phyloP scores from a whole-genome alignment of 2,329 filamentous ascomycete species.

The Chaetothyriales sp. region DNA sequence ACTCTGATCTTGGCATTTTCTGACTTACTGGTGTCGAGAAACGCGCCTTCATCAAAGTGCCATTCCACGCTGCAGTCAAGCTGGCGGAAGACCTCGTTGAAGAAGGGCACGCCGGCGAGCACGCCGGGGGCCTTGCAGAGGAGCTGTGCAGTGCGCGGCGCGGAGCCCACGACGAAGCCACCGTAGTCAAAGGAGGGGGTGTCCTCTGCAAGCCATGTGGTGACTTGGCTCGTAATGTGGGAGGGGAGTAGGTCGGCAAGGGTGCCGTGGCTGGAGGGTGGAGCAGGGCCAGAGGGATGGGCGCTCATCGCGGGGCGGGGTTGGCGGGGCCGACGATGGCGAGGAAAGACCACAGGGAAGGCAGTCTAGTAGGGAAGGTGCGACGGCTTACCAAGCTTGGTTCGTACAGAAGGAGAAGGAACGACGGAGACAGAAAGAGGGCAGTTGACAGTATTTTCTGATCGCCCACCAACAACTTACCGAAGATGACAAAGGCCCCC shows the following conservation, averaged over 20 bases:
- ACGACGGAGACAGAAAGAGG: too few relatives aligned
- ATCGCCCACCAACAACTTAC: too few relatives aligned
- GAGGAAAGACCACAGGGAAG: too few relatives aligned
- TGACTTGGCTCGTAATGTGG: slow-evolving; percentile 18
- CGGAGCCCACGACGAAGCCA: slow-evolving; percentile 83
- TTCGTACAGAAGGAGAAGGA: too few relatives aligned
- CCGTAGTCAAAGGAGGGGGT: slow-evolving; percentile 94
- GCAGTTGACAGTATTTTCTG: too few relatives aligned
- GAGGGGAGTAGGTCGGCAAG: slow-evolving; percentile 17
- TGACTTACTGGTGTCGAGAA: slow-evolving; percentile 49
- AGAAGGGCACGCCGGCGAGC: slow-evolving; percentile 84
- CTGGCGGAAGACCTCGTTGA: slow-evolving; percentile 83
- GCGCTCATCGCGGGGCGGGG: not conserved
- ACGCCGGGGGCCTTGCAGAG: slow-evolving; percentile 63
- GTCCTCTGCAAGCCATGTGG: slow-evolving; percentile 81
- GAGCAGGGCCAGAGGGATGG: not conserved
- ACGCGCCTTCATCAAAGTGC: slow-evolving; percentile 63
- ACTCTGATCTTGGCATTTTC: slow-evolving; percentile 41
- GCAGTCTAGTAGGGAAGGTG: too few relatives aligned
- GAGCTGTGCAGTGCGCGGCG: slow-evolving; percentile 48
- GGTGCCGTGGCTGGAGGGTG: slow-evolving; percentile 7
- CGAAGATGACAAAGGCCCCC: too few relatives aligned
- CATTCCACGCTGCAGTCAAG: slow-evolving; percentile 85
- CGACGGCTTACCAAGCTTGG: too few relatives aligned
- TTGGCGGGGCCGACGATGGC: too few relatives aligned